These are phyloP conservation scores for Aplosporella prunicola DNA, from an alignment of 2,329 filamentous ascomycete species.

Conservation along the genomic window DNA sequence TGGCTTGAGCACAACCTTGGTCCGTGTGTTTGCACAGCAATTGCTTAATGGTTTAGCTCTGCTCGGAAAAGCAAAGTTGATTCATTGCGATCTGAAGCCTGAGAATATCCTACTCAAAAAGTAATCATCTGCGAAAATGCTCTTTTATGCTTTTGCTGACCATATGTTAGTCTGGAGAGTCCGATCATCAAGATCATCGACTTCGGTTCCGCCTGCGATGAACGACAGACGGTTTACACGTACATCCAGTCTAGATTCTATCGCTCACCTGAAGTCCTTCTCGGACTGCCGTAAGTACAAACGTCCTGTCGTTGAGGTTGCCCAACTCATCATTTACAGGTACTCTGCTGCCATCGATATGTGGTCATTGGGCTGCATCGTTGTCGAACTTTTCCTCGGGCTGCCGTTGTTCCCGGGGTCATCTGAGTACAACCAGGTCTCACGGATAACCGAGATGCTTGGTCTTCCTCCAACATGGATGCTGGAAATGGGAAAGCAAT, in stretches of 20 bases:
- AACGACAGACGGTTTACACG: slow-evolving; percentile 96
- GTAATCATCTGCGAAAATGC: slow-evolving; percentile 29
- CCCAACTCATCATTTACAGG: slow-evolving; percentile 23
- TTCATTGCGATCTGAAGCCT: slow-evolving; percentile 96
- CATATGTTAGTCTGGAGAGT: slow-evolving; percentile 61
- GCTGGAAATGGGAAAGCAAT: slow-evolving; percentile 97
- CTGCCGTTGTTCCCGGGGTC: slow-evolving; percentile 92
- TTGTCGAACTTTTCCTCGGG: slow-evolving; percentile 93
- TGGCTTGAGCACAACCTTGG: slow-evolving; percentile 89
- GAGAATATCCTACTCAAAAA: slow-evolving; percentile 98
- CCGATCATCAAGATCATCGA: slow-evolving; percentile 99
- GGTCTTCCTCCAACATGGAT: slow-evolving; percentile 97
- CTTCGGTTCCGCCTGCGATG: slow-evolving; percentile 96
- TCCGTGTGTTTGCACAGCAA: slow-evolving; percentile 95
- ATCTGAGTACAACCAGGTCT: slow-evolving; percentile 97
- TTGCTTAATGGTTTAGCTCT: slow-evolving; percentile 84
- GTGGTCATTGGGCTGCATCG: slow-evolving; percentile 98
- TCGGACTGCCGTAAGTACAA: slow-evolving; percentile 64
- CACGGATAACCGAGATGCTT: slow-evolving; percentile 95
- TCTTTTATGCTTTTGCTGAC: slow-evolving; percentile 2
- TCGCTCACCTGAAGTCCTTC: slow-evolving; percentile 85
- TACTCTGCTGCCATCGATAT: slow-evolving; percentile 99
- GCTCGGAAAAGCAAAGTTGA: slow-evolving; percentile 90
- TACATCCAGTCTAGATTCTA: slow-evolving; percentile 99
- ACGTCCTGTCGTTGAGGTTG: background rate